Evolutionary conservation across 148 eudicot genomes (phyloP).

Genomic region (Spergularia bocconei): DNA sequence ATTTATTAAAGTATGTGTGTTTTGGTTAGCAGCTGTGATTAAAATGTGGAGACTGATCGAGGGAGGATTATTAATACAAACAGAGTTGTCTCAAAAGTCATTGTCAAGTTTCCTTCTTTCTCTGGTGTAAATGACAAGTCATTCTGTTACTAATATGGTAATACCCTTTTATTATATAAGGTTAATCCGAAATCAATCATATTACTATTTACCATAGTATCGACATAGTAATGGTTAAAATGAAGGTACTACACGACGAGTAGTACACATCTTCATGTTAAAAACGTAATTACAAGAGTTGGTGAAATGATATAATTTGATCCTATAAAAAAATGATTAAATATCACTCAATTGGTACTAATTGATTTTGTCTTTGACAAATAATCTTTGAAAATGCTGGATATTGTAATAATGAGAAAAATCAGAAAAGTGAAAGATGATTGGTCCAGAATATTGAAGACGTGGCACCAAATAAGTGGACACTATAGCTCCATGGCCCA

Average conservation of each 20-base stretch:
- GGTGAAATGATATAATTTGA: too few species aligned
- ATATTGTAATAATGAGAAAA: neutral
- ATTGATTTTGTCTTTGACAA: neutral
- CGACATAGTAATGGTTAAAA: too few species aligned
- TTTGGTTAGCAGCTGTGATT: constrained; percentile 7
- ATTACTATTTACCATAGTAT: too few species aligned
- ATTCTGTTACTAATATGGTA: too few species aligned
- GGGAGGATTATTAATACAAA: neutral
- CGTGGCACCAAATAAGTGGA: constrained; percentile 3
- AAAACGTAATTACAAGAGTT: neutral
- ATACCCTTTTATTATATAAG: too few species aligned
- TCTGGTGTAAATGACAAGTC: too few species aligned
- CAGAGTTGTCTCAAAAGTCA: neutral
- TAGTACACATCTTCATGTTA: too few species aligned
- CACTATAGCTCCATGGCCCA: neutral
- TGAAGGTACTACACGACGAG: too few species aligned
- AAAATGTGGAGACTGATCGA: neutral
- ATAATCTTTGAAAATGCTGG: neutral
- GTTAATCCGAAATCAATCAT: too few species aligned
- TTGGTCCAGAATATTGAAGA: constrained; percentile 8
- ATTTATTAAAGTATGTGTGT: constrained; percentile 1
- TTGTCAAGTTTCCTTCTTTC: neutral
- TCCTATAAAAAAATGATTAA: neutral
- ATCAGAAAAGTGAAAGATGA: neutral
- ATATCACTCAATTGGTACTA: neutral